A percentile compares a stretch with the other conserved stretches of the same genome.
phyloP scores from a whole-genome alignment of 768 basidiomycete species.

The Chlorophyllum brunneum region DNA sequence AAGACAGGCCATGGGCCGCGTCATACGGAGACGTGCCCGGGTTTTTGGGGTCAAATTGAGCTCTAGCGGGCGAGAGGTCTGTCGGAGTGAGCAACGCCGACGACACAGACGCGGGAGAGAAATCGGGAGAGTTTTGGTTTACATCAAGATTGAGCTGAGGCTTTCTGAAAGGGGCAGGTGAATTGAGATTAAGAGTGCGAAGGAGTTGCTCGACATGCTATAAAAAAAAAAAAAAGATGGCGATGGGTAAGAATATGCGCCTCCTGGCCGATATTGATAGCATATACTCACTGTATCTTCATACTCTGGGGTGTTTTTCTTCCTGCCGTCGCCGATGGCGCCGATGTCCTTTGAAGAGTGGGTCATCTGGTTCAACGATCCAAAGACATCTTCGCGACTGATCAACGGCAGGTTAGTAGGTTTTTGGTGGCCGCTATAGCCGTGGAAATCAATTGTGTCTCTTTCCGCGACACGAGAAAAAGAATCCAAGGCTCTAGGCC shows the following conservation, averaged over 20 bases:
- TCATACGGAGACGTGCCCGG: slow-evolving; percentile 46
- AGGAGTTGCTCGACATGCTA: slow-evolving; percentile 81
- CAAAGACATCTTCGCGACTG: slow-evolving; percentile 64
- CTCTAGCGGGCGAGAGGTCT: slow-evolving; percentile 64
- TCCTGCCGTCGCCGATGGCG: slow-evolving; percentile 79
- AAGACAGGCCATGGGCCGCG: slow-evolving; percentile 28
- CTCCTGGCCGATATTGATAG: slow-evolving; percentile 16
- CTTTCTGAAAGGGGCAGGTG: slow-evolving; percentile 54
- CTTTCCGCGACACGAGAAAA: slow-evolving; percentile 51
- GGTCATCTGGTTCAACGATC: slow-evolving; percentile 37
- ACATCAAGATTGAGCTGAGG: slow-evolving; percentile 43
- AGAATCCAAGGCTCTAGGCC: slow-evolving; percentile 65
- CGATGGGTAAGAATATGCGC: slow-evolving; percentile 20
- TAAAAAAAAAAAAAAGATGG: slow-evolving; percentile 15
- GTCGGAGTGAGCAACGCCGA: slow-evolving; percentile 73
- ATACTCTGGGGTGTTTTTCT: slow-evolving; percentile 53
- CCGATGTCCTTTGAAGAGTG: slow-evolving; percentile 47
- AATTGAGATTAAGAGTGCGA: slow-evolving; percentile 75
- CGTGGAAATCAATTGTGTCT: slow-evolving; percentile 24
- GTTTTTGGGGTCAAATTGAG: slow-evolving; percentile 52
- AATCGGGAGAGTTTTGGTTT: slow-evolving; percentile 57
- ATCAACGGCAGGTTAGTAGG: slow-evolving; percentile 24
- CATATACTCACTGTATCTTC: slow-evolving; percentile 45
- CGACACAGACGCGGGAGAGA: slow-evolving; percentile 69
- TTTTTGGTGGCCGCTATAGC: slow-evolving; percentile 16